These are phyloP conservation scores for Cercophora scortea DNA, from an alignment of 495 filamentous ascomycete species.

Conservation along the genomic window DNA sequence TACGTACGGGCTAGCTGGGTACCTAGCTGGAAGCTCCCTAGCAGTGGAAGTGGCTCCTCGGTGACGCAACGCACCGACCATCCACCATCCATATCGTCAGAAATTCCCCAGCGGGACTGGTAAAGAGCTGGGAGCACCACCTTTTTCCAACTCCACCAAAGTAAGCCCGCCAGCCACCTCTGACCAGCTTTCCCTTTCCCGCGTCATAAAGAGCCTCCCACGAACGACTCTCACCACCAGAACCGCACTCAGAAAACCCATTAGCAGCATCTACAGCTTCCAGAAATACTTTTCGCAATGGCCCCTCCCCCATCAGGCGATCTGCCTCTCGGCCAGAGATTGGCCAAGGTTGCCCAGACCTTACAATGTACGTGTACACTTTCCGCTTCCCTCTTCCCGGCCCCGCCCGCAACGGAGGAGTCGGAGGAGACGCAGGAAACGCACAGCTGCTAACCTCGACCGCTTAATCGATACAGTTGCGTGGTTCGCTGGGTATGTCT, in stretches of 20 bases:
- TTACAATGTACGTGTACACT: slow-evolving; percentile 64
- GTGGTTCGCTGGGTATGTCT: slow-evolving; percentile 87
- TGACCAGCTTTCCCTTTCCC: slow-evolving; percentile 6
- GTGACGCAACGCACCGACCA: slow-evolving; percentile 22
- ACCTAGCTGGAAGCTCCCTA: no score
- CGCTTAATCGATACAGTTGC: slow-evolving; percentile 30
- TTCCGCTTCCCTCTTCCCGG: background rate
- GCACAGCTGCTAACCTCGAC: slow-evolving; percentile 16
- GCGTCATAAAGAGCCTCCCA: background rate
- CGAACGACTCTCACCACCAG: background rate
- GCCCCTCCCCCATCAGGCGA: slow-evolving; percentile 68
- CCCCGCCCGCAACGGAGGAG: slow-evolving; percentile 10
- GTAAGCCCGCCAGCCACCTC: slow-evolving; percentile 19
- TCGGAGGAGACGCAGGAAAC: background rate
- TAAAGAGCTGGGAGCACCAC: background rate
- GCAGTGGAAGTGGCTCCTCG: slow-evolving; percentile 1
- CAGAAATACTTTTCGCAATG: slow-evolving; percentile 40
- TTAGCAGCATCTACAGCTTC: slow-evolving; percentile 3
- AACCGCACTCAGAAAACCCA: background rate
- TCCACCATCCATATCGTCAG: slow-evolving; percentile 6
- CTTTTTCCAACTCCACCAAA: slow-evolving; percentile 15
- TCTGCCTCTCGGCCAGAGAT: slow-evolving; percentile 64
- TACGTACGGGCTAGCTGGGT: no score
- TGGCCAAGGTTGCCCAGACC: slow-evolving; percentile 72
- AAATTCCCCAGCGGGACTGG: background rate